Base-by-base conservation (phyloP, 345 rosid genomes). In the Corymbia maculata region DNA sequence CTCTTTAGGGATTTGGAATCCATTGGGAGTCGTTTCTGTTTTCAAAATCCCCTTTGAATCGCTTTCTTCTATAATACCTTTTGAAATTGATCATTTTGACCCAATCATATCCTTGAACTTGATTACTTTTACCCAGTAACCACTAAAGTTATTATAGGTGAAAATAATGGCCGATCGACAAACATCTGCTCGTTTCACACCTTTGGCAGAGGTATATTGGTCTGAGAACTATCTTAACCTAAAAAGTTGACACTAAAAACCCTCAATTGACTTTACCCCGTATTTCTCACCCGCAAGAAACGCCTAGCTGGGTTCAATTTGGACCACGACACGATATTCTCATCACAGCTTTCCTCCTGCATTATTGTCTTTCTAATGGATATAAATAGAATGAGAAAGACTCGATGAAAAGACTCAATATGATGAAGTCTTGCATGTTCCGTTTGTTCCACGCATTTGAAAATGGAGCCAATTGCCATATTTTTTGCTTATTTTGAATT, bases 211-310 rank as follows among this genome's bases (percentile, higher is more conserved):
- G 68, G 14, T 61, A n/a, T 61, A 4, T 61, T 0, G 30, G 68
- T 61, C 68, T 14, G 12, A 26, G 0, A 12, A 61, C 30, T 0
- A 26, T 61, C 1, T 4, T 26, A 61, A 28, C 68, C 30, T 12
- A 61, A 61, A 61, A 61, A 36, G 42, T 36, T 36, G 42, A 36
- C 42, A 36, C 42, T 36, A 36, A 36, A 61, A 61, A 61, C 13
- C 15, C 68, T 61, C 68, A 26, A 26, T 61, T 61, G 8, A 61
- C 68, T 11, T 61, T 61, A 61, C 3, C 68, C 28, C 2, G 2
- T 55, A 61, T 26, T 61, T 61, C 7, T 61, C 68, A 61, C 42
- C 42, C 32, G 0, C 28, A 28, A 55, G 42, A 61, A 61, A 14
- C 0, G 0, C 28, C 61, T 22, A 55, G 10, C 28, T 55, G 10